A percentile compares a stretch with the other conserved stretches of the same genome.
phyloP scores from a whole-genome alignment of 805 yeast genomes.

The Pichia paraexigua region DNA sequence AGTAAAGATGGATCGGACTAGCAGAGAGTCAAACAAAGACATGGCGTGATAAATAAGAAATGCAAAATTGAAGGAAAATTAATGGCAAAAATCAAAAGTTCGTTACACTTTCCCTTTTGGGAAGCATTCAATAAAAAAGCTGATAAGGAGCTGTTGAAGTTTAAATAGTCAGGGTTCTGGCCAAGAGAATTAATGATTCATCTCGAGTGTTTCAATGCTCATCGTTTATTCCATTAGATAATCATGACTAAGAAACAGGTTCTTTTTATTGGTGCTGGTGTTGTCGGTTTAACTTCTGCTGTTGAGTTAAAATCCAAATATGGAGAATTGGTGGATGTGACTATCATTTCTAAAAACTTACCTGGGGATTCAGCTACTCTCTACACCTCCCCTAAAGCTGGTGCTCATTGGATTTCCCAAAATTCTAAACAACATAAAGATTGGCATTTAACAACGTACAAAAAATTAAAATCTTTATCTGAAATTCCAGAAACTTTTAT shows the following conservation, averaged over 20 bases:
- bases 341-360: conserved; percentile 36
- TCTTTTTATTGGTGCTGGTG: conserved; percentile 23
- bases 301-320: conserved; percentile 23
- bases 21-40: too few species aligned
- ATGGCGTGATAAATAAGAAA: too few species aligned
- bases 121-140: not conserved
- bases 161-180: not conserved
- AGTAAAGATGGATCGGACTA: too few species aligned
- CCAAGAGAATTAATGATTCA: too few species aligned
- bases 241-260: conserved; percentile 4
- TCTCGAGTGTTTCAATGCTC: too few species aligned
- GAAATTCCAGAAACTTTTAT: conserved; percentile 32
- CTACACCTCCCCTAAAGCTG: conserved; percentile 62
- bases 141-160: not conserved
- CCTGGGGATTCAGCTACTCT: conserved; percentile 47
- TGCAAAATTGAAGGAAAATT: too few species aligned
- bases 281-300: conserved; percentile 48
- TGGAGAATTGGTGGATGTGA: conserved; percentile 26
- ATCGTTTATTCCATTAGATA: too few species aligned
- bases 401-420: conserved; percentile 57
- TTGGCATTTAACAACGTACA: conserved; percentile 31
- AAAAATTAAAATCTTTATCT: conserved; percentile 29
- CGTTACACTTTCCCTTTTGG: not conserved
- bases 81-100: too few species aligned
- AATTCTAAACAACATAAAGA: conserved; percentile 28